phyloP scores from a whole-genome alignment of 2,329 filamentous ascomycete genomes.

The Penicillium brevicompactum region DNA sequence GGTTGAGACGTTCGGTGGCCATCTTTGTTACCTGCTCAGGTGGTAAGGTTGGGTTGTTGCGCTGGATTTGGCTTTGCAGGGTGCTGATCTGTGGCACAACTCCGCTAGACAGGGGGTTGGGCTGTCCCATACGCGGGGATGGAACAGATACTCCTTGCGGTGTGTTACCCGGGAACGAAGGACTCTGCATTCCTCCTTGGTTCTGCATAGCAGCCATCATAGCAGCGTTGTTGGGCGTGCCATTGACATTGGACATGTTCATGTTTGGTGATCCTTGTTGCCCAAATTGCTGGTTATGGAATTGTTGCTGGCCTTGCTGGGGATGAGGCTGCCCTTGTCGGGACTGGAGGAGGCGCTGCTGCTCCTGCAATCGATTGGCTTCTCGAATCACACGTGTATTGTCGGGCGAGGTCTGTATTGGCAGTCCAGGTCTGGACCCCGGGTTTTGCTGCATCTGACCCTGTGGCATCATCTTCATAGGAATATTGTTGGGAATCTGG shows the following conservation, averaged over 20 bases:
- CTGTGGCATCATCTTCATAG: constrained; percentile 58
- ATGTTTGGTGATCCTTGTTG: constrained; percentile 47
- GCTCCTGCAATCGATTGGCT: constrained; percentile 50
- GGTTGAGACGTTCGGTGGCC: constrained; percentile 54
- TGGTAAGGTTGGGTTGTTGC: constrained; percentile 53
- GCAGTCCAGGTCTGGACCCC: constrained; percentile 40
- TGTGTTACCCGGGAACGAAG: constrained; percentile 43
- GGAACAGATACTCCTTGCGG: constrained; percentile 45
- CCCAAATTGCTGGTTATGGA: constrained; percentile 43
- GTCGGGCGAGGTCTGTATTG: constrained; percentile 59
- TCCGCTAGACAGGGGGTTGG: constrained; percentile 55
- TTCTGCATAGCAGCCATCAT: constrained; percentile 50
- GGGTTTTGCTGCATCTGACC: constrained; percentile 59
- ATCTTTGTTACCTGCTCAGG: constrained; percentile 57
- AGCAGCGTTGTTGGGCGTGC: constrained; percentile 44
- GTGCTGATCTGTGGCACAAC: constrained; percentile 58
- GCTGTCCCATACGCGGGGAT: constrained; percentile 52
- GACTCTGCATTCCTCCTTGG: constrained; percentile 46
- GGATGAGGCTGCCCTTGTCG: constrained; percentile 44
- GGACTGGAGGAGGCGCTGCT: constrained; percentile 64
- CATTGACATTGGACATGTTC: constrained; percentile 45
- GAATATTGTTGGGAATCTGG: constrained; percentile 57
- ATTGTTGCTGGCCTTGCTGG: constrained; percentile 38
- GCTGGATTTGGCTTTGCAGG: constrained; percentile 55
- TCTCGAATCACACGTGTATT: constrained; percentile 52